A percentile compares a stretch with the other conserved stretches of the same genome.
Conservation (phyloP, 2,329 filamentous ascomycete species). For the Verruconis gallopava region DNA sequence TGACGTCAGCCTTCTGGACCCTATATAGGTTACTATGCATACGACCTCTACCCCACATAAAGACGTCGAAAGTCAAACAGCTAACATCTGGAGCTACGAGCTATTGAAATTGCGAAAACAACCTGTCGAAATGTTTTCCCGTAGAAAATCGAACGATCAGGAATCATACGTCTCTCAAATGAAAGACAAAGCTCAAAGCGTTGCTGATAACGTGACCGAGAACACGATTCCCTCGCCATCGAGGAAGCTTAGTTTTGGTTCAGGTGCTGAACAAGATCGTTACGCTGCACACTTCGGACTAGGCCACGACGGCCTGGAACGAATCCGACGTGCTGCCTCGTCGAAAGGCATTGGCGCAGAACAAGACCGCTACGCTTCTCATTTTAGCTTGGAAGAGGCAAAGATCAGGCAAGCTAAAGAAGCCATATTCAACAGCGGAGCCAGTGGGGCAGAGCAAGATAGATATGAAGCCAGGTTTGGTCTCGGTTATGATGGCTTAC, state of each 20-base stretch:
- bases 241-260: not conserved
- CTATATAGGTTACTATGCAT: too few relatives aligned
- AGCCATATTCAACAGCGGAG: constrained; percentile 4
- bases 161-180: not conserved
- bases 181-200: not conserved
- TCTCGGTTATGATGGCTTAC: constrained; percentile 6
- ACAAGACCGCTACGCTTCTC: constrained; percentile 5
- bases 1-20: too few relatives aligned
- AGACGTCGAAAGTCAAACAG: too few relatives aligned
- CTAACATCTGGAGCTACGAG: too few relatives aligned
- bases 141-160: too few relatives aligned
- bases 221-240: not conserved
- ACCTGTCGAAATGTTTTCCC: too few relatives aligned
- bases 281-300: not conserved
- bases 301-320: not conserved
- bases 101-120: too few relatives aligned
- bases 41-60: too few relatives aligned
- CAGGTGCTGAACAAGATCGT: not conserved
- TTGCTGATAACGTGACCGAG: not conserved
- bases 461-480: constrained; percentile 7
- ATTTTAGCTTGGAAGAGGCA: constrained; percentile 4
- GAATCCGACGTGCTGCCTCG: not conserved
- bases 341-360: constrained; percentile 5
- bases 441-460: constrained; percentile 7
- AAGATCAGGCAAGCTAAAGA: constrained; percentile 3